Evolutionary conservation across 768 basidiomycete genomes (phyloP).

Genomic region (Boletus patriciae): DNA sequence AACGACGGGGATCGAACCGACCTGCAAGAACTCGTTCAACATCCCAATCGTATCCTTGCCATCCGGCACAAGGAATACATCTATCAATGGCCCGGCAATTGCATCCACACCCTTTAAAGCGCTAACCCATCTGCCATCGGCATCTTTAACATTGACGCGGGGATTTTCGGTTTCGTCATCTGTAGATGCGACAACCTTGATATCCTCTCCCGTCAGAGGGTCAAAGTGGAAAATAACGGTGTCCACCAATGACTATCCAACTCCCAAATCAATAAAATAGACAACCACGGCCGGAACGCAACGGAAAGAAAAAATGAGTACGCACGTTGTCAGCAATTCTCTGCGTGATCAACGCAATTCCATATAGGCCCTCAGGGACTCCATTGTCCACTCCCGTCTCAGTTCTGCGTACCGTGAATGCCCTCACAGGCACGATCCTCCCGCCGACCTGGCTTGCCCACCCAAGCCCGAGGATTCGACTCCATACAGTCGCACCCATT

Average conservation of each 20-base stretch:
- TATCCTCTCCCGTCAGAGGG: constrained; percentile 75
- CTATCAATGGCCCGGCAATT: no score
- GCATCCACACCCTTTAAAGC: constrained; percentile 60
- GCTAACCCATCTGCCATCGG: constrained; percentile 26
- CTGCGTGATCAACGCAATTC: constrained; percentile 64
- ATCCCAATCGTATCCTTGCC: no score
- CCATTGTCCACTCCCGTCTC: constrained; percentile 26
- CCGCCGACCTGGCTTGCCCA: constrained; percentile 62
- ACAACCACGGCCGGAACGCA: background rate
- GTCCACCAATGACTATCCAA: constrained; percentile 54
- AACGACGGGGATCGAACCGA: no score
- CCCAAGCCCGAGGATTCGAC: constrained; percentile 69
- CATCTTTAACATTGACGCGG: background rate
- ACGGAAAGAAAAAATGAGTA: constrained; percentile 8
- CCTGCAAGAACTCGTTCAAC: no score
- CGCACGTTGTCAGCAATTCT: constrained; percentile 62
- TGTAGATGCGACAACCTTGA: constrained; percentile 28
- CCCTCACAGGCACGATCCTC: constrained; percentile 54
- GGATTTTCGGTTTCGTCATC: background rate
- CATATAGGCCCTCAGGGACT: constrained; percentile 33
- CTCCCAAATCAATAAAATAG: constrained; percentile 9
- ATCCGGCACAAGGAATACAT: no score
- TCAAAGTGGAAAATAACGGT: constrained; percentile 78
- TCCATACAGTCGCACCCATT: constrained; percentile 79
- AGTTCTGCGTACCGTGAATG: constrained; percentile 48